Base-by-base conservation (phyloP, 805 yeast species). In the Ogataea ganodermae region DNA sequence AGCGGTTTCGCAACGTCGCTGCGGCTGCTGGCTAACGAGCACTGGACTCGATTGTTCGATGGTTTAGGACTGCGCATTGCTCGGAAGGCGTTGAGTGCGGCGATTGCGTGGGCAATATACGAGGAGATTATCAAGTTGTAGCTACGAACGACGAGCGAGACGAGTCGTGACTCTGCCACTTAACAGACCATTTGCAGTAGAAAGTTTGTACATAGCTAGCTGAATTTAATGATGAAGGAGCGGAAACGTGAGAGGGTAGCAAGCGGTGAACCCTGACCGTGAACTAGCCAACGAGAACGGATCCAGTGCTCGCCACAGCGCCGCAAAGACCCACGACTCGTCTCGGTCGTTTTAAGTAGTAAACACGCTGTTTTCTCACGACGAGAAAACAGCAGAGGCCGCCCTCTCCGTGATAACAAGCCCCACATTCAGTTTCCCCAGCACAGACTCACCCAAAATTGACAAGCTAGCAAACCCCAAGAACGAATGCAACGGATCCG, bases 91-190 rank as follows among this genome's bases (percentile, higher is more conserved):
- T 65, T 88, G 40, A 86, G 96, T 66, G 92, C 97, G 0, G 97
- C 96, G 1, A 89, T 94, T 51, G 90, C 96, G 42, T 94, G 99
- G 99, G 89, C 96, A 49, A 84, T 94, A 20, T 94, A 92, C 64
- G 99, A 94, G 66, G 97, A 94, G 62, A 69, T 92, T 45, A 78
- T 92, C 32, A 78, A 76, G 40, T 46, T 64, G 26, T 65, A 24
- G 40, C 30, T 10, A 3, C n/a, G 13, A 4, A n/a, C 12, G 13
- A 27, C 30, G 30, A 27, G 30, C 30, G 30, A 45, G 38, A n/a
- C 14, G 14, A 27, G 30, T 27, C 13, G 12, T 10, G n/a, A n/a
- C n/a, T n/a, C n/a, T n/a, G n/a, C n/a, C n/a, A n/a, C n/a, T n/a
- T n/a, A n/a, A n/a, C n/a, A n/a, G n/a, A n/a, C n/a, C n/a, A n/a